These are phyloP conservation scores for Notholithocarpus densiflorus DNA, from an alignment of 306 rosid genomes.

Conservation along the genomic window DNA sequence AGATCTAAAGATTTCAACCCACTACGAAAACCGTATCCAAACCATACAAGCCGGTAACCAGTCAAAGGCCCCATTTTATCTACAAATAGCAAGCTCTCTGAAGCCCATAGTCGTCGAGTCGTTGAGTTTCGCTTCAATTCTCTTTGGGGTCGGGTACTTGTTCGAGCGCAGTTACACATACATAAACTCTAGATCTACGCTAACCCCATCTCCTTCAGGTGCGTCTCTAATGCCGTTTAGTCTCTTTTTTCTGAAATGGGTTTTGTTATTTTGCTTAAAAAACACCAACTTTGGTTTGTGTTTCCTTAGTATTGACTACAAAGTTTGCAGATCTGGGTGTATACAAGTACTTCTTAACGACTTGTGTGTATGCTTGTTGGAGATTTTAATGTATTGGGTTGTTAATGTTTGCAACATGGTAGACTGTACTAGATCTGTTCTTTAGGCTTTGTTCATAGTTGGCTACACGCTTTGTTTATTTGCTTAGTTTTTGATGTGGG, in stretches of 20 bases:
- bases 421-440: background rate
- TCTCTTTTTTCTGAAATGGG: too few relatives aligned
- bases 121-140: background rate
- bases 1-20: background rate
- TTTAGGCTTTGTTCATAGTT: background rate
- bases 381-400: background rate
- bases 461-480: background rate
- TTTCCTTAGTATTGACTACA: background rate
- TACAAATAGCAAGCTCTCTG: slow-evolving; percentile 34
- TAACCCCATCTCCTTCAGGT: slow-evolving; percentile 10
- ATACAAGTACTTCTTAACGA: background rate
- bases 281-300: background rate
- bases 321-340: slow-evolving; percentile 38
- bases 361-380: background rate
- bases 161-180: background rate
- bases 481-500: background rate
- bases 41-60: slow-evolving; percentile 44
- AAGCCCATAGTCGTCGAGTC: background rate
- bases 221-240: background rate
- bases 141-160: background rate
- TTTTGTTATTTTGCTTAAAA: background rate
- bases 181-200: slow-evolving; percentile 8
- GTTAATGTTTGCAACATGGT: background rate
- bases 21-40: background rate
- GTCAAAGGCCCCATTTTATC: slow-evolving; percentile 14